Conservation (phyloP, 208 protist genomes). For the Trichomonas tenax region DNA sequence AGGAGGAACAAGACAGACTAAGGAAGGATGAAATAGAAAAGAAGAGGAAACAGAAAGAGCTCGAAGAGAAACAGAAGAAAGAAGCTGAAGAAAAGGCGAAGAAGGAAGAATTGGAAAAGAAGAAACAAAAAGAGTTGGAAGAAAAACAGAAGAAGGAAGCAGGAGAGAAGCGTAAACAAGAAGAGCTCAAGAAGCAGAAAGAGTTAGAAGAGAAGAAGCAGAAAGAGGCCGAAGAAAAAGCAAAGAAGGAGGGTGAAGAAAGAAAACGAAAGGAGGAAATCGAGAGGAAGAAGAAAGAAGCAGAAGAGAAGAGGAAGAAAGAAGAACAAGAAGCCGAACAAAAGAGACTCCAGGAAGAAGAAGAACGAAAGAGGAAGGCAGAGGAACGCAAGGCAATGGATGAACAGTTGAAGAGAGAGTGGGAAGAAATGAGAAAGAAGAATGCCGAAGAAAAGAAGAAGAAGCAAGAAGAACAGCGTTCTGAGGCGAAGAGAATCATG, state of each 20-base stretch:
- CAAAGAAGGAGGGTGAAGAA: background rate
- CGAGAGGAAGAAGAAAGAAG: background rate
- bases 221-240: background rate
- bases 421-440: background rate
- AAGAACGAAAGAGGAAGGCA: background rate
- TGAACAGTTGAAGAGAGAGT: background rate
- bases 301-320: background rate
- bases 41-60: background rate
- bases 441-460: background rate
- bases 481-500: background rate
- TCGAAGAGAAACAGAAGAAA: background rate
- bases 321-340: background rate
- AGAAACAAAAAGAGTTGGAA: background rate
- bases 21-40: no score
- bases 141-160: background rate
- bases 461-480: background rate
- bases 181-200: background rate
- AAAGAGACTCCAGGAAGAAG: background rate
- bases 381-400: background rate
- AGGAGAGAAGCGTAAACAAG: background rate
- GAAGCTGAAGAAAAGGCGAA: background rate
- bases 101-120: background rate
- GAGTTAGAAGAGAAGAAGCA: background rate
- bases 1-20: no score
- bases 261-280: background rate